Evolutionary conservation across 73 alveolate species (phyloP).

Genomic region (Halteria grandinella): DNA sequence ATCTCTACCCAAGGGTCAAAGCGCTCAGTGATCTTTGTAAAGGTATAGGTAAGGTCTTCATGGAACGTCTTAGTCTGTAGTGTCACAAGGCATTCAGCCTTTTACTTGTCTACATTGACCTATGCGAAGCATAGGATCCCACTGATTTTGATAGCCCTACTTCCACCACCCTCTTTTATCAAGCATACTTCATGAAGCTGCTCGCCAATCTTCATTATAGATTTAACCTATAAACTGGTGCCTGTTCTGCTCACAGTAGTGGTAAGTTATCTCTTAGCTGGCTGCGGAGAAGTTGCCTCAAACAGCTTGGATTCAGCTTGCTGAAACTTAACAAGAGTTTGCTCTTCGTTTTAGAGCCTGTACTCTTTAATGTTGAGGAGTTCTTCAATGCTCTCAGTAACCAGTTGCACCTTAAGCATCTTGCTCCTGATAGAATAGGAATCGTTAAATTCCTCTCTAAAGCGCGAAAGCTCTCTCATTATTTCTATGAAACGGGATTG

Average conservation of each 20-base stretch:
- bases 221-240: too few relatives aligned
- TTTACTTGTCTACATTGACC: slow-evolving; percentile 3
- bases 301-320: slow-evolving; percentile 1
- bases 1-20: slow-evolving; percentile 46
- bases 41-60: neutral
- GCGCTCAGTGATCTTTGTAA: slow-evolving; percentile 30
- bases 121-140: slow-evolving; percentile 16
- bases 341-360: neutral
- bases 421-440: slow-evolving; percentile 31
- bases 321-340: neutral
- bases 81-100: slow-evolving; percentile 27
- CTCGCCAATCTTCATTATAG: too few relatives aligned
- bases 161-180: too few relatives aligned
- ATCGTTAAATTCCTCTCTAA: slow-evolving; percentile 42
- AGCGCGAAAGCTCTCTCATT: slow-evolving; percentile 53
- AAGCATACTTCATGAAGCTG: too few relatives aligned
- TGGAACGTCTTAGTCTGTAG: neutral
- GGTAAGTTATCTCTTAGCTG: too few relatives aligned
- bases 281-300: slow-evolving; percentile 25
- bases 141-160: slow-evolving; percentile 1
- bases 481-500: slow-evolving; percentile 38
- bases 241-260: too few relatives aligned
- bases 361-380: neutral
- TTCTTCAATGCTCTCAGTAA: slow-evolving; percentile 6
- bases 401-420: slow-evolving; percentile 19